Evolutionary conservation across 768 basidiomycete genomes (phyloP), one percentile per base, ranked within the genome.

Genomic region (Filobasidium wieringae): DNA sequence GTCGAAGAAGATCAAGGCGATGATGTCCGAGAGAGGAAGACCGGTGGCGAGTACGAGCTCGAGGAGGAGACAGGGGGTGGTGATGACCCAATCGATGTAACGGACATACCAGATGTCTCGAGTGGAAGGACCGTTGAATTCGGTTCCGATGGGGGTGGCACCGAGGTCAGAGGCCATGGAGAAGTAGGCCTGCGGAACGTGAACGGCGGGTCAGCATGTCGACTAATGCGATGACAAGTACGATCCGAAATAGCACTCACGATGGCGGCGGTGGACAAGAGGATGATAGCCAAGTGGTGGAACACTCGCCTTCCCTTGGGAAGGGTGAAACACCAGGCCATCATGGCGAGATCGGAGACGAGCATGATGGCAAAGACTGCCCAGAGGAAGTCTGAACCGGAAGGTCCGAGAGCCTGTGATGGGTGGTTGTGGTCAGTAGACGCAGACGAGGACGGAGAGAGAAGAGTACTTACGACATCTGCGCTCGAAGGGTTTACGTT

Each of bases 151-250:
- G 34, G 79, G 74, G 0, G 80, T 78, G 40, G 70, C 71, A 12
- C 81, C 81, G 36, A 82, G 74, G 65, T 81, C 76, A 19, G 80
- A 80, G 0, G 80, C 81, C 80, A 81, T 80, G 12, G 76, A 72
- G 68, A 80, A 80, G 72, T 80, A 80, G 1, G 78, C 40, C 55
- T 49, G n/a, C 40, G 37, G 30, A 24, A 51, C 6, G 12, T 47
- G 30, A 36, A 24, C 32, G 27, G 4, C 15, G 37, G 19, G 60
- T 19, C 41, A 19, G 41, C n/a, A 22, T 43, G 8, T 14, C 41
- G 43, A 47, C 14, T 24, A 47, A 8, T 43, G 14, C 7, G 36
- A n/a, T 32, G 9, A 56, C 26, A 49, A 41, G 33, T 9, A 52
- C 30, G 51, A 39, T 43, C 15, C 37, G 2, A 40, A 1, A 15